Conservation (phyloP, 2,329 filamentous ascomycete species). For the Hawksworthiomyces lignivorus region DNA sequence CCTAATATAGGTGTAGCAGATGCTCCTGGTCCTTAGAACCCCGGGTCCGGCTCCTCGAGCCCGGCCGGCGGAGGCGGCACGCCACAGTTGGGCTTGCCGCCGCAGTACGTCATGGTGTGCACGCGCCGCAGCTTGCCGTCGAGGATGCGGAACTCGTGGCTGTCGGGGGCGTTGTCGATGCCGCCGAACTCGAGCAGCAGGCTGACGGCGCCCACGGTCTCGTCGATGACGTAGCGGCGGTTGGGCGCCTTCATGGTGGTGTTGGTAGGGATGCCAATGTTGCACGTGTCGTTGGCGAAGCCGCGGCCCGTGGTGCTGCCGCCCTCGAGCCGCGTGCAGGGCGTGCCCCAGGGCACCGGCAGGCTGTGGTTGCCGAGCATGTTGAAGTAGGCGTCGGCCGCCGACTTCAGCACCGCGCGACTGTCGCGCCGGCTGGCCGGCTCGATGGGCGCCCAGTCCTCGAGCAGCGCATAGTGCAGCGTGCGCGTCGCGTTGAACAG, state of each 20-base stretch:
- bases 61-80: too few species aligned
- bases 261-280: constrained; percentile 24
- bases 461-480: constrained; percentile 24
- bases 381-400: constrained; percentile 29
- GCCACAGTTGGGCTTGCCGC: constrained; percentile 2
- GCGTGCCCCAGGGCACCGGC: constrained; percentile 29
- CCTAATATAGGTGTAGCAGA: too few species aligned
- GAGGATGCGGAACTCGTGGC: constrained; percentile 26
- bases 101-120: constrained; percentile 20
- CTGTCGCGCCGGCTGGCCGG: constrained; percentile 24
- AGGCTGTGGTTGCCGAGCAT: constrained; percentile 29
- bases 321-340: constrained; percentile 30
- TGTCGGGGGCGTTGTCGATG: constrained; percentile 19
- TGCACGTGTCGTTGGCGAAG: constrained; percentile 22
- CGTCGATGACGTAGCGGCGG: constrained; percentile 24
- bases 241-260: neutral
- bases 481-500: constrained; percentile 29
- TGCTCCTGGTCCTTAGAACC: too few species aligned
- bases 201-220: constrained; percentile 17
- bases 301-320: constrained; percentile 26
- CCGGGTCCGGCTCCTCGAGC: too few species aligned
- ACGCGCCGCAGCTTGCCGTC: constrained; percentile 25
- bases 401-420: constrained; percentile 27
- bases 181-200: constrained; percentile 23
- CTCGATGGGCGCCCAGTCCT: constrained; percentile 26